A percentile compares a stretch with the other conserved stretches of the same genome.
These are phyloP conservation scores for Chlamydomonas urium DNA, from an alignment of 139 green algal species.

Conservation along the genomic window DNA sequence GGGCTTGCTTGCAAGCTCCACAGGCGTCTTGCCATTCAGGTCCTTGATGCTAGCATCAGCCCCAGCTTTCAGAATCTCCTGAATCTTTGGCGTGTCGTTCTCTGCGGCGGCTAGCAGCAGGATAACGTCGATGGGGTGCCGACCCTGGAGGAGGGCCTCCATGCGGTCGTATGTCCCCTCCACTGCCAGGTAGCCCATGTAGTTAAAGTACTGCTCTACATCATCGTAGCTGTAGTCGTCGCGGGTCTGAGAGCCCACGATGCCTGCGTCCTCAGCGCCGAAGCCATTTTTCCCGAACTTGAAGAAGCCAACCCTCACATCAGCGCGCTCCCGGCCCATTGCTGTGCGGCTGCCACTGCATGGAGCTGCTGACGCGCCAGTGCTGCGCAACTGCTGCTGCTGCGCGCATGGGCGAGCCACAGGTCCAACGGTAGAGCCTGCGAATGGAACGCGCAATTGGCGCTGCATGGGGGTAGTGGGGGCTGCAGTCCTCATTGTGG, in stretches of 20 bases:
- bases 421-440: too few species aligned
- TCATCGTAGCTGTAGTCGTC: slow-evolving; percentile 73
- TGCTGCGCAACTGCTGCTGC: too few species aligned
- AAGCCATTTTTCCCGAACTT: slow-evolving; percentile 63
- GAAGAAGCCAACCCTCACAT: slow-evolving; percentile 53
- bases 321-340: too few species aligned
- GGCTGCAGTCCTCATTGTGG: too few species aligned
- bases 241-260: slow-evolving; percentile 44
- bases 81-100: slow-evolving; percentile 87
- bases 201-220: slow-evolving; percentile 97
- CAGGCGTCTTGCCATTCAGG: slow-evolving; percentile 59
- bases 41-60: slow-evolving; percentile 63
- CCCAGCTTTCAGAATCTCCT: slow-evolving; percentile 77
- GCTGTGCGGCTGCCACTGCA: too few species aligned
- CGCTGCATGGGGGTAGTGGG: too few species aligned
- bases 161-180: slow-evolving; percentile 89
- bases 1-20: slow-evolving; percentile 67
- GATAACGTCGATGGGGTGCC: slow-evolving; percentile 83
- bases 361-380: too few species aligned
- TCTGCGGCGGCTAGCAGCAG: slow-evolving; percentile 85
- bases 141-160: slow-evolving; percentile 44
- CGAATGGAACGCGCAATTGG: too few species aligned
- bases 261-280: slow-evolving; percentile 38
- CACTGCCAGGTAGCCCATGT: slow-evolving; percentile 91
- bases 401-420: too few species aligned